Conservation (phyloP, 805 yeast species). For the Candida broadrunensis region DNA sequence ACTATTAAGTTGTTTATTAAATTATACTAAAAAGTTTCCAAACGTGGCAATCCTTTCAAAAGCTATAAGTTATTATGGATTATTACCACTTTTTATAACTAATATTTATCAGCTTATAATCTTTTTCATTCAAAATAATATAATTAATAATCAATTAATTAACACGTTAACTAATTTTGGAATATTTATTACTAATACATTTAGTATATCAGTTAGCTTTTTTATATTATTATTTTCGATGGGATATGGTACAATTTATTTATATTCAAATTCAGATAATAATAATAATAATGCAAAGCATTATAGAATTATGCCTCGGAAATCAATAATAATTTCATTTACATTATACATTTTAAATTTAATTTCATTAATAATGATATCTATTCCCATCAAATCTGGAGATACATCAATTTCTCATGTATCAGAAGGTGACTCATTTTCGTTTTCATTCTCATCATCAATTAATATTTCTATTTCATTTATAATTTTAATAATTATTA, state of each 20-base stretch:
- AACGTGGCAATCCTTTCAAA: constrained; percentile 28
- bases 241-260: constrained; percentile 35
- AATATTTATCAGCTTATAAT: constrained; percentile 1
- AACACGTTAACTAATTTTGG: neutral
- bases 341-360: constrained; percentile 2
- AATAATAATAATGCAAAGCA: constrained; percentile 17
- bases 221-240: constrained; percentile 24
- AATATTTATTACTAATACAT: constrained; percentile 1
- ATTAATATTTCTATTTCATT: neutral
- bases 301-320: constrained; percentile 20
- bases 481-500: neutral
- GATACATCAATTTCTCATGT: too few species aligned
- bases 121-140: constrained; percentile 11
- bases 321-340: neutral
- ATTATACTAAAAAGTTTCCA: constrained; percentile 21
- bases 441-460: too few species aligned
- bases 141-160: neutral
- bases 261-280: too few species aligned
- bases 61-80: constrained; percentile 21
- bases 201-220: constrained; percentile 6
- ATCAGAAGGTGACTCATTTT: too few species aligned
- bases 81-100: constrained; percentile 16
- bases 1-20: constrained; percentile 17
- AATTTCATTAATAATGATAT: too few species aligned
- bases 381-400: too few species aligned